Evolutionary conservation across 805 yeast species (phyloP), one percentile per base, ranked within the genome.

Genomic region (Metschnikowia rubicola): DNA sequence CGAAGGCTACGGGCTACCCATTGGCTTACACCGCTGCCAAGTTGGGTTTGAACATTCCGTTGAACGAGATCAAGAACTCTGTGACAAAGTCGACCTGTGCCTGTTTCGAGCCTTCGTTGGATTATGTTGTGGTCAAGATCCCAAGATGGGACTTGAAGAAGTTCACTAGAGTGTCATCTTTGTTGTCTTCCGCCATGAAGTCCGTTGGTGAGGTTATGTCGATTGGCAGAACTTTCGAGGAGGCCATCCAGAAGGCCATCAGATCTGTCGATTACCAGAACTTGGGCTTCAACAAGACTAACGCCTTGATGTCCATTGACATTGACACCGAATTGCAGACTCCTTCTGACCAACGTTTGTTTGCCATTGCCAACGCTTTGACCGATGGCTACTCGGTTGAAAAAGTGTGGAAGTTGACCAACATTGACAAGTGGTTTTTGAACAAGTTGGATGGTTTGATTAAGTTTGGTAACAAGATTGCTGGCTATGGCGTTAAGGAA

Each of bases 201-300:
- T 90, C 97, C 52, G 98, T 92, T 56, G 99, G 99, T 76, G 99
- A 92, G 70, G 98, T 94, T 44, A 92, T 92, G 99, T 80, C 92
- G 57, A 88, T 92, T 63, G 99, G 99, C 63, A 80, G 99, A 68
- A 92, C 96, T 28, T 92, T 92, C 58, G 99, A 92, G 71, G 99
- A 92, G 67, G 96, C 97, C 9, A 88, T 92, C 55, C 99, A 94
- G 70, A 92, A 92, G 73, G 99, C 98, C 48, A 90, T 94, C 57
- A 81, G 99, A 70, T 87, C 96, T 13, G 90, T 96, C 31, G 99
- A 94, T 65, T 92, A 94, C 70, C 95, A 87, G 54, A 94, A 94
- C 76, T 74, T 90, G 59, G 99, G 99, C 50, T 94, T 94, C 83
- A 84, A 80, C 66, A 82, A 84, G 60, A 87, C 95, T 43, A 79